These are phyloP conservation scores for Fusarium coicis DNA, from an alignment of 2,329 filamentous ascomycete genomes.

Conservation along the genomic window DNA sequence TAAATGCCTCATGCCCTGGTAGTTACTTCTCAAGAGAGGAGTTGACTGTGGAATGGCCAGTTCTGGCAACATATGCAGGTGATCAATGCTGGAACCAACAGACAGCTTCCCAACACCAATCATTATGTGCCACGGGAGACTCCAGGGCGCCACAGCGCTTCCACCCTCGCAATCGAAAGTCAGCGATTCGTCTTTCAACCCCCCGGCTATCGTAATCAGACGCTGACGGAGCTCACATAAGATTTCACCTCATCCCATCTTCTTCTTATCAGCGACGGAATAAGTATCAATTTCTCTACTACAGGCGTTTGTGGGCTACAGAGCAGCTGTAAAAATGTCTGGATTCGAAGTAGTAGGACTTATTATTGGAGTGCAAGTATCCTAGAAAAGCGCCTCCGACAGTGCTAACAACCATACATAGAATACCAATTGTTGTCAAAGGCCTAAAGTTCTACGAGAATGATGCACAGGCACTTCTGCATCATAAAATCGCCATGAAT, in stretches of 20 bases:
- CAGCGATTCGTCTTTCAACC: not conserved
- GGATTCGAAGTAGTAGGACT: not conserved
- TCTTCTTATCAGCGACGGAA: not conserved
- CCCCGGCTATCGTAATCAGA: not conserved
- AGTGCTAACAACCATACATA: not conserved
- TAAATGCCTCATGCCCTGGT: not conserved
- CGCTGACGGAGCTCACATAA: not conserved
- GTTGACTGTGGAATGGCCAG: not conserved
- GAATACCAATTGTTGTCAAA: not conserved
- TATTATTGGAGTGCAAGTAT: not conserved
- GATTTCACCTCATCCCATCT: not conserved
- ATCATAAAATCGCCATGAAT: not conserved
- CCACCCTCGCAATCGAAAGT: not conserved
- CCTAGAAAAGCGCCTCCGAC: not conserved
- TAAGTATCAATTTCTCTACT: not conserved
- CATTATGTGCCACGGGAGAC: not conserved
- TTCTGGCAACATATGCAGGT: not conserved
- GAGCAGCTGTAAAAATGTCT: not conserved
- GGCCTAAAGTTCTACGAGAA: not conserved
- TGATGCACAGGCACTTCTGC: not conserved
- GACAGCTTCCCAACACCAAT: not conserved
- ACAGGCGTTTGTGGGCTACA: not conserved
- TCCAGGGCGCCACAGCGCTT: not conserved
- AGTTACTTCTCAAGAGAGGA: not conserved
- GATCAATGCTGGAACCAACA: not conserved